phyloP scores from a whole-genome alignment of 805 yeast species.

The Zygosaccharomyces bailii region DNA sequence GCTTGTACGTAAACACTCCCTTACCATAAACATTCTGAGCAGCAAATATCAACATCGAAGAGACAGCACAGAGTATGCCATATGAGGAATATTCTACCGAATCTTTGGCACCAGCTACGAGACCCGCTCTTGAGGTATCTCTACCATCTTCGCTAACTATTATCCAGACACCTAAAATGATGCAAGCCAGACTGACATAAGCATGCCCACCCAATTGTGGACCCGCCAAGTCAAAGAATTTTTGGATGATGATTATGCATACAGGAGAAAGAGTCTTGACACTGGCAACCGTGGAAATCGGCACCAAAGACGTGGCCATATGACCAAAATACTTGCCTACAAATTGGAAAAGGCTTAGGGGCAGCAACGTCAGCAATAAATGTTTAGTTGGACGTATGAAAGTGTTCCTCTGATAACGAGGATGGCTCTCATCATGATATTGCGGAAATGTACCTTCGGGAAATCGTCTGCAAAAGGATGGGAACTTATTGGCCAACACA shows the following conservation, averaged over 20 bases:
- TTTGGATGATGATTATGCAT: slow-evolving; percentile 54
- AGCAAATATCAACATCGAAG: slow-evolving; percentile 73
- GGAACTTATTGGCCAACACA: slow-evolving; percentile 34
- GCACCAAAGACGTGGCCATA: slow-evolving; percentile 61
- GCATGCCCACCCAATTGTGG: slow-evolving; percentile 15
- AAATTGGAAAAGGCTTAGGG: slow-evolving; percentile 64
- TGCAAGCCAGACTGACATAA: slow-evolving; percentile 25
- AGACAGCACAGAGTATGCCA: slow-evolving; percentile 68
- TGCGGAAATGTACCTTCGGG: slow-evolving; percentile 56
- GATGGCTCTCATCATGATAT: slow-evolving; percentile 28
- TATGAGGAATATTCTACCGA: slow-evolving; percentile 19
- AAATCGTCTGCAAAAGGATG: slow-evolving; percentile 38
- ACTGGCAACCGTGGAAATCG: slow-evolving; percentile 67
- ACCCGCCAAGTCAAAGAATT: slow-evolving; percentile 34
- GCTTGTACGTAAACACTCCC: slow-evolving; percentile 58
- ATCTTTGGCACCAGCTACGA: slow-evolving; percentile 1
- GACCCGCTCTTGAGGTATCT: not conserved
- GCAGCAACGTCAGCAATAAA: slow-evolving; percentile 50
- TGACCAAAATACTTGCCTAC: slow-evolving; percentile 60
- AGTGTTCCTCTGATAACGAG: slow-evolving; percentile 11
- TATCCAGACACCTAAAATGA: slow-evolving; percentile 33
- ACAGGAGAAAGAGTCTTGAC: slow-evolving; percentile 67
- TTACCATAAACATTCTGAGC: slow-evolving; percentile 85
- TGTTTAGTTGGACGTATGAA: slow-evolving; percentile 37
- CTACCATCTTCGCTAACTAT: slow-evolving; percentile 28